A percentile compares a stretch with the other conserved stretches of the same genome.
phyloP scores from a whole-genome alignment of 148 eudicot species.

The Pouteria glomerata region DNA sequence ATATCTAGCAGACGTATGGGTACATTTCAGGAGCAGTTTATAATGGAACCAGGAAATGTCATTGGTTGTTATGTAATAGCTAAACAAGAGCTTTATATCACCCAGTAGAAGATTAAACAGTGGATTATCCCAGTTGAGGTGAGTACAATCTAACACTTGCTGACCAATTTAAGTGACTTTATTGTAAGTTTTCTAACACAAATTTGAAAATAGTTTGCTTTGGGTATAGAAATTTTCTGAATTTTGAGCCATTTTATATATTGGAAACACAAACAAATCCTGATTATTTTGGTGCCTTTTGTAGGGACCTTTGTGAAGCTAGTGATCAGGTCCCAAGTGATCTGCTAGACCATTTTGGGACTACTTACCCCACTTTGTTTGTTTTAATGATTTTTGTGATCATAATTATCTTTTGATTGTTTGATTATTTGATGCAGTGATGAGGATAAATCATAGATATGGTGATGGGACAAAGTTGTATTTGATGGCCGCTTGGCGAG shows the following conservation, averaged over 20 bases:
- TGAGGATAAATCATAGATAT: no score
- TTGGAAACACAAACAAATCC: no score
- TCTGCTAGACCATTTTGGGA: neutral
- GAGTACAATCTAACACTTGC: neutral
- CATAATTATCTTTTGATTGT: neutral
- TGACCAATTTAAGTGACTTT: neutral
- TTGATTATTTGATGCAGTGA: neutral
- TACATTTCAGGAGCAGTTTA: conserved; percentile 81
- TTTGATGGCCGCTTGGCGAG: neutral
- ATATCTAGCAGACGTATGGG: conserved; percentile 61
- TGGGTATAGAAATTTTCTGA: neutral
- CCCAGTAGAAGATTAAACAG: conserved; percentile 26
- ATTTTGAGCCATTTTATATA: neutral
- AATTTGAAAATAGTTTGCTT: neutral
- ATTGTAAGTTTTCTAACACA: neutral
- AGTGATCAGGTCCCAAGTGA: neutral
- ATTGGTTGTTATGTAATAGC: conserved; percentile 65
- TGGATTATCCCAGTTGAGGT: conserved; percentile 4
- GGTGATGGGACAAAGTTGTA: no score
- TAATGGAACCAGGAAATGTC: conserved; percentile 53
- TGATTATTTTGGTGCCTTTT: no score
- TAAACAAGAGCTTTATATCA: conserved; percentile 82
- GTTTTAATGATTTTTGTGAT: neutral
- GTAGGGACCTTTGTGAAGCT: conserved; percentile 1
- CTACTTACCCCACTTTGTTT: neutral